Conservation (phyloP, 495 filamentous ascomycete species). For the Aspergillus conjunctus region DNA sequence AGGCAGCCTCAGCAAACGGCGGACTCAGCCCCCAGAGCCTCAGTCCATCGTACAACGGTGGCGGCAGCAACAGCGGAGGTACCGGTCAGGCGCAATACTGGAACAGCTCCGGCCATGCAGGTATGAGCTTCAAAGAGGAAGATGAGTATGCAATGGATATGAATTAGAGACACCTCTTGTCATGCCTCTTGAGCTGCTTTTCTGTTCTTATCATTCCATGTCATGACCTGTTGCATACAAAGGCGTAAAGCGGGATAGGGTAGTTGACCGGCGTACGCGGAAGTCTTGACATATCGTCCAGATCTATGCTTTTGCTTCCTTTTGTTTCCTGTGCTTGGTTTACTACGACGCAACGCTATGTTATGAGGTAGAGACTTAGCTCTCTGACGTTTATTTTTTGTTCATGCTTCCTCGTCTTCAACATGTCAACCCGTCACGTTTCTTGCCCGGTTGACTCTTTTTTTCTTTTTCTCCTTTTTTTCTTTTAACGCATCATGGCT, state of each 20-base stretch:
- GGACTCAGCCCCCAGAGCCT: constrained; percentile 62
- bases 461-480: constrained; percentile 19
- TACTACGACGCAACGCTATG: constrained; percentile 20
- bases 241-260: constrained; percentile 39
- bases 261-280: constrained; percentile 39
- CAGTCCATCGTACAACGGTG: constrained; percentile 70
- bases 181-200: constrained; percentile 8
- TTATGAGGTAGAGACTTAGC: constrained; percentile 13
- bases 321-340: constrained; percentile 23
- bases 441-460: constrained; percentile 17
- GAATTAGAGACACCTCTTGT: constrained; percentile 40
- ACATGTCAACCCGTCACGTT: constrained; percentile 5
- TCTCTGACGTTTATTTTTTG: not conserved
- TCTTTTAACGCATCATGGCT: constrained; percentile 14
- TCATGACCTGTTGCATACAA: constrained; percentile 45
- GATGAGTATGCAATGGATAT: constrained; percentile 88
- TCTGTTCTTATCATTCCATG: constrained; percentile 26
- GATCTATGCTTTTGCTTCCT: constrained; percentile 20
- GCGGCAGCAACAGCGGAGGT: constrained; percentile 55
- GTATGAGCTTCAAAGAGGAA: constrained; percentile 85
- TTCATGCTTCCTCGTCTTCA: constrained; percentile 24
- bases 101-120: constrained; percentile 66
- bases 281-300: constrained; percentile 32
- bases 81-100: constrained; percentile 65
- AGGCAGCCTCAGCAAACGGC: constrained; percentile 58